phyloP scores from a whole-genome alignment of 345 rosid genomes.

The Lenwebbia sp. region DNA sequence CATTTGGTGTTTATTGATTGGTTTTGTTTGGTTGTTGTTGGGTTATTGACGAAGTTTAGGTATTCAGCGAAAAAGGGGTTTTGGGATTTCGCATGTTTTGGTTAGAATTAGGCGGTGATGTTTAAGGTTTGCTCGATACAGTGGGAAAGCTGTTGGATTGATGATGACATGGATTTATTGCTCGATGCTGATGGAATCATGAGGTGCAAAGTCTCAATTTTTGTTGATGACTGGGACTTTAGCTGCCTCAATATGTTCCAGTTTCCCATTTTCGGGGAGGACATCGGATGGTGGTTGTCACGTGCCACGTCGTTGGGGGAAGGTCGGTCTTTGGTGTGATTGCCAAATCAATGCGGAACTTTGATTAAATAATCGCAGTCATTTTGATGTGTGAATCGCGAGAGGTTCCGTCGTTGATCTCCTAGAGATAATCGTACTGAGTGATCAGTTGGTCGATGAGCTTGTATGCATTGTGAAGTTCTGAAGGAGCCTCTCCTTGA shows the following conservation, averaged over 20 bases:
- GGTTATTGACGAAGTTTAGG: slow-evolving; percentile 43
- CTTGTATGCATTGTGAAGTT: not conserved
- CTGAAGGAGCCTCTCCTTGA: not conserved
- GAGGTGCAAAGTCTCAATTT: not conserved
- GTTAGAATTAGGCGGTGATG: not conserved
- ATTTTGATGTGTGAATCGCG: not conserved
- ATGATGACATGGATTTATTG: not conserved
- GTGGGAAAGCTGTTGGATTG: not conserved
- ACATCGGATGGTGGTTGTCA: not conserved
- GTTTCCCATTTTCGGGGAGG: not conserved
- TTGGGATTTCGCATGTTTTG: not conserved
- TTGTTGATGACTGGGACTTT: not conserved
- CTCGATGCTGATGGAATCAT: not conserved
- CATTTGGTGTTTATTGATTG: not conserved
- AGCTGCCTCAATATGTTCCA: not conserved
- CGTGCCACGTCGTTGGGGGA: not conserved
- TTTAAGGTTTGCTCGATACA: not conserved
- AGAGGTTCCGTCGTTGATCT: not conserved
- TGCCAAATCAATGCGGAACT: not conserved
- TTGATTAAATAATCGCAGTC: not conserved
- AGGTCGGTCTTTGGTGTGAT: not conserved
- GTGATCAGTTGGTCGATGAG: not conserved
- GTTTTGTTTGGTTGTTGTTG: not conserved
- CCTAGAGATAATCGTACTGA: not conserved
- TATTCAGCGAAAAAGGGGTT: not conserved